phyloP scores from a whole-genome alignment of 352 stramenopile genomes.

The Pythium dissimile region DNA sequence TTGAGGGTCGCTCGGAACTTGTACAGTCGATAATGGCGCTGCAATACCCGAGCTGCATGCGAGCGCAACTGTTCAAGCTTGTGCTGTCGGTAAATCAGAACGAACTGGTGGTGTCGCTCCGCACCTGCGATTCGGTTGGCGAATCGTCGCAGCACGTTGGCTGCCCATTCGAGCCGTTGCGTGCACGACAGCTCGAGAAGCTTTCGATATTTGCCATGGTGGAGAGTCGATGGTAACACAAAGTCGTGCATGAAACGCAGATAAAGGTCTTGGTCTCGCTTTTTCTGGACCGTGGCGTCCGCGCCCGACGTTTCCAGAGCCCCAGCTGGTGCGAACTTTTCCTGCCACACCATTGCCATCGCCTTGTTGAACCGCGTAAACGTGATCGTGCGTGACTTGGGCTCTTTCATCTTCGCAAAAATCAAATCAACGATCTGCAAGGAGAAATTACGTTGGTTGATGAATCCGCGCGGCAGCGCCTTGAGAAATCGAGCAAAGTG shows the following conservation, averaged over 20 bases:
- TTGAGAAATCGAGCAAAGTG: constrained; percentile 66
- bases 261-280: constrained; percentile 30
- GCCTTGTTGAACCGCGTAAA: constrained; percentile 62
- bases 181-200: constrained; percentile 35
- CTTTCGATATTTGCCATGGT: constrained; percentile 55
- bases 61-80: constrained; percentile 27
- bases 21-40: constrained; percentile 45
- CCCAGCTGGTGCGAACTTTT: constrained; percentile 52
- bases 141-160: constrained; percentile 41
- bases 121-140: constrained; percentile 30
- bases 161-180: constrained; percentile 45
- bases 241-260: constrained; percentile 68
- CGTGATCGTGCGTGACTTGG: constrained; percentile 53
- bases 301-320: background rate
- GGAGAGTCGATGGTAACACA: constrained; percentile 51
- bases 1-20: constrained; percentile 46
- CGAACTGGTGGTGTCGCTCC: constrained; percentile 44
- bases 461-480: constrained; percentile 46
- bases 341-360: constrained; percentile 53
- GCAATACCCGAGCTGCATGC: constrained; percentile 27
- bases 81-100: constrained; percentile 35
- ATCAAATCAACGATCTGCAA: constrained; percentile 55
- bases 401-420: constrained; percentile 77
- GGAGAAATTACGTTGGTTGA: constrained; percentile 56
- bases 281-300: constrained; percentile 1